Evolutionary conservation across 2,329 filamentous ascomycete genomes (phyloP).

Genomic region (Gliomastix tumulicola): DNA sequence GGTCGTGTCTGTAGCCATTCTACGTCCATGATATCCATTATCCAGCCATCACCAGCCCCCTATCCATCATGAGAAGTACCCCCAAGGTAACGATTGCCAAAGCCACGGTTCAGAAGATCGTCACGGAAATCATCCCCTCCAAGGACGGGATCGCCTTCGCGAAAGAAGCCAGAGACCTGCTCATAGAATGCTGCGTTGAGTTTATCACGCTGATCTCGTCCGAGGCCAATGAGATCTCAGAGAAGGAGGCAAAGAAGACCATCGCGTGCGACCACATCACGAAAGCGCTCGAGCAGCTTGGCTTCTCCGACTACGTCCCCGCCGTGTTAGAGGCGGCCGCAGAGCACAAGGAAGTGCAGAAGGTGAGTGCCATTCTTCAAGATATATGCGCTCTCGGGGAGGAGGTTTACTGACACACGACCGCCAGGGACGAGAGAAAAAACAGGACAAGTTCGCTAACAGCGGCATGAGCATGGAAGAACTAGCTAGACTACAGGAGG

Average conservation of each 20-base stretch:
- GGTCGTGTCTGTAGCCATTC: too few relatives aligned
- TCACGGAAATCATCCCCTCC: conserved; percentile 82
- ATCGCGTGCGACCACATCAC: conserved; percentile 98
- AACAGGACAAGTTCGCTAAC: conserved; percentile 93
- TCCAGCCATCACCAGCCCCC: too few relatives aligned
- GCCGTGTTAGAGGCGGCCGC: conserved; percentile 81
- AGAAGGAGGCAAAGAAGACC: conserved; percentile 98
- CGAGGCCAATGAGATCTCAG: conserved; percentile 97
- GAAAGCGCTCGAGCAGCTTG: conserved; percentile 85
- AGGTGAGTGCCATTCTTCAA: conserved; percentile 47
- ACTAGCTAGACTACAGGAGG: conserved; percentile 79
- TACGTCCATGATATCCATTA: too few relatives aligned
- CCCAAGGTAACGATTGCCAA: too few relatives aligned
- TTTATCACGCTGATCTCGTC: conserved; percentile 99
- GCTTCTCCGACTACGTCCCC: conserved; percentile 86
- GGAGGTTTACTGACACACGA: conserved; percentile 12
- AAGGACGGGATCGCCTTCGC: conserved; percentile 76
- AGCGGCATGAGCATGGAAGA: conserved; percentile 90
- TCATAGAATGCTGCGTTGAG: conserved; percentile 98
- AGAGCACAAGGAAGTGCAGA: conserved; percentile 88
- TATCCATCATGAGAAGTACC: too few relatives aligned
- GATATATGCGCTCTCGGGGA: conserved; percentile 29
- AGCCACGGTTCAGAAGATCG: conserved; percentile 77
- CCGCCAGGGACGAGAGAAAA: conserved; percentile 81
- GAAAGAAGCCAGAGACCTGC: conserved; percentile 87